Conservation (phyloP, 805 yeast genomes). For the Candida gorgasii region DNA sequence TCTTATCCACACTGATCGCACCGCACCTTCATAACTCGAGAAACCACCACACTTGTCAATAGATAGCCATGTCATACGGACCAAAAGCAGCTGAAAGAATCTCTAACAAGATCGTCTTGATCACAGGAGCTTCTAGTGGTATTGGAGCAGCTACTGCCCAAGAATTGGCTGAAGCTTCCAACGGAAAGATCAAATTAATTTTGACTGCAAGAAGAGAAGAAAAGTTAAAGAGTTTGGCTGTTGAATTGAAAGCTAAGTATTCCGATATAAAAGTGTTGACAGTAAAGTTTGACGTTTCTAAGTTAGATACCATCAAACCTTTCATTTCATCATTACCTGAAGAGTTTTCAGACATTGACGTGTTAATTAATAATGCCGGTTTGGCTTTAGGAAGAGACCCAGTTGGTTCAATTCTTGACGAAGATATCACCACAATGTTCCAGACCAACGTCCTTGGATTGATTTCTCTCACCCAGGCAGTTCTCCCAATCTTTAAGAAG, state of each 20-base stretch:
- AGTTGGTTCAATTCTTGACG: conserved; percentile 65
- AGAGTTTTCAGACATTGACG: conserved; percentile 61
- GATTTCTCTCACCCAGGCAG: conserved; percentile 78
- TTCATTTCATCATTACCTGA: conserved; percentile 42
- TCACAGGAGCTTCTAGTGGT: conserved; percentile 97
- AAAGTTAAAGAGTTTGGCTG: conserved; percentile 51
- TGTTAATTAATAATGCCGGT: conserved; percentile 73
- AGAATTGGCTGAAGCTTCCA: conserved; percentile 77
- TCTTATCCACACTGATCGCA: too few species aligned
- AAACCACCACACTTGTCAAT: not conserved
- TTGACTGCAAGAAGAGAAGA: conserved; percentile 79
- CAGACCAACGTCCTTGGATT: conserved; percentile 87
- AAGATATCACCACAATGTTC: conserved; percentile 74
- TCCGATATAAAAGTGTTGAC: conserved; percentile 60
- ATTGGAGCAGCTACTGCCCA: conserved; percentile 91
- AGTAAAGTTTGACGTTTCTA: conserved; percentile 47
- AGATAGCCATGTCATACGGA: conserved; percentile 59
- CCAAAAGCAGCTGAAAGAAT: conserved; percentile 51
- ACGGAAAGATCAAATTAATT: conserved; percentile 69
- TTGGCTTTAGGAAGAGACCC: conserved; percentile 77
- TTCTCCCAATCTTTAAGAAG: conserved; percentile 67
- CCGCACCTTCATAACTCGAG: not conserved
- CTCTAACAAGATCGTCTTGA: conserved; percentile 73
- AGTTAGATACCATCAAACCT: conserved; percentile 35
- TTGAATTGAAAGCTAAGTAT: conserved; percentile 47